Base-by-base conservation (phyloP, 1,284 basidiomycete genomes). In the Xerocomus amazonicus region DNA sequence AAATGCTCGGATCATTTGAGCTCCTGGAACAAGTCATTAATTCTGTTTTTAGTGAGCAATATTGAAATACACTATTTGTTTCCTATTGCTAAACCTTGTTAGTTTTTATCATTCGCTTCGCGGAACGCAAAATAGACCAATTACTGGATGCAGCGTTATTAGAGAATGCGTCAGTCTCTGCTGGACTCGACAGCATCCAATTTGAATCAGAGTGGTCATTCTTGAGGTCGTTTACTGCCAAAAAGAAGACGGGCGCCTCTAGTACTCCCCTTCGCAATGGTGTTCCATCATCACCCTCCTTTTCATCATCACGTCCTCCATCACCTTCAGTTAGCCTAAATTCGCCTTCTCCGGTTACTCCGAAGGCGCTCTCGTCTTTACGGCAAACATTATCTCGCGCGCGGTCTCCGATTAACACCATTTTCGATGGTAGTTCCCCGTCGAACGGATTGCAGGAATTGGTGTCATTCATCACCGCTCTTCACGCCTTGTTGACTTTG, bases 121-220 rank as follows among this genome's bases (percentile, higher is more conserved):
- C 90, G 6, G 96, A 99, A 68, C 77, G 89, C 45, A 82, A 84
- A 53, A 90, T 98, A 63, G 95, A 98, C 68, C 78, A 83, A 47
- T 73, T 97, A 32, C 77, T 99, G 17, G 93, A 98, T 63, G 68
- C 79, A 0, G 82, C 91, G 1, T 73, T 99, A 48, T 77, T 99
- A 50, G 94, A 98, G 51, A 87, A 90, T 61, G 81, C 89, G 28
- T 79, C 92, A 0, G 74, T 88, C 13, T 83, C 89, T 2, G 85
- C 83, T 9, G 85, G 88, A 49, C 85, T 92, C 54, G 87, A 90
- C 42, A 80, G 84, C 34, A 77, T 98, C 19, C 87, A 93, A 50
- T 99, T 97, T 62, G 93, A 97, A 69, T 93, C 92, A 9, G 96
- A 98, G 57, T 98, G 96, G 94, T 87, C 88, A 1, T 87, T 97